Evolutionary conservation across 2,329 filamentous ascomycete species (phyloP).

Genomic region (Fusarium pseudograminearum): DNA sequence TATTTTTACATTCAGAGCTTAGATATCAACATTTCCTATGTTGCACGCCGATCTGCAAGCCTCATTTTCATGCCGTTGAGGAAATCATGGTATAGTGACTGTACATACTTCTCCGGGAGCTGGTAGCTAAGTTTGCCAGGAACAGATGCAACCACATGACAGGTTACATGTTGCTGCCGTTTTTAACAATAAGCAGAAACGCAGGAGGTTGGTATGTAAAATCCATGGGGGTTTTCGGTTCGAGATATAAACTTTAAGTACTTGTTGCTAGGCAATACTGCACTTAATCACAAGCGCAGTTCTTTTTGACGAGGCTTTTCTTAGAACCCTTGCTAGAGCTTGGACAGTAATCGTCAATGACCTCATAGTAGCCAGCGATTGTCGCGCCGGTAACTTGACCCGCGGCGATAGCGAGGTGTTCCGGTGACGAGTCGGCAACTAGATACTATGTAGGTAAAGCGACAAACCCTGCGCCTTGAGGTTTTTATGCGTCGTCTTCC

Average conservation of each 20-base stretch:
- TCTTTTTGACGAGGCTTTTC: conserved; percentile 9
- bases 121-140: conserved; percentile 15
- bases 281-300: conserved; percentile 6
- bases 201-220: not conserved
- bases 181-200: not conserved
- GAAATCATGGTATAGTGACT: not conserved
- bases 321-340: not conserved
- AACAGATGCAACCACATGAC: conserved; percentile 1
- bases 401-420: conserved; percentile 29
- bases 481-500: conserved; percentile 37
- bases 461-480: conserved; percentile 30
- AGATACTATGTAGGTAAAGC: conserved; percentile 9
- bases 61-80: not conserved
- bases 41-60: conserved; percentile 16
- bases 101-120: not conserved
- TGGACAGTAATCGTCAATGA: conserved; percentile 33
- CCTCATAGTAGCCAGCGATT: conserved; percentile 42
- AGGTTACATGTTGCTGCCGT: not conserved
- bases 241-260: not conserved
- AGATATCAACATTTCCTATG: not conserved
- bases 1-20: not conserved
- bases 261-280: conserved; percentile 4
- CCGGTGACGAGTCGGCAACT: conserved; percentile 44
- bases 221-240: not conserved
- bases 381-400: conserved; percentile 30